phyloP scores from a whole-genome alignment of 2,329 filamentous ascomycete species.

The Xylaria arbuscula region DNA sequence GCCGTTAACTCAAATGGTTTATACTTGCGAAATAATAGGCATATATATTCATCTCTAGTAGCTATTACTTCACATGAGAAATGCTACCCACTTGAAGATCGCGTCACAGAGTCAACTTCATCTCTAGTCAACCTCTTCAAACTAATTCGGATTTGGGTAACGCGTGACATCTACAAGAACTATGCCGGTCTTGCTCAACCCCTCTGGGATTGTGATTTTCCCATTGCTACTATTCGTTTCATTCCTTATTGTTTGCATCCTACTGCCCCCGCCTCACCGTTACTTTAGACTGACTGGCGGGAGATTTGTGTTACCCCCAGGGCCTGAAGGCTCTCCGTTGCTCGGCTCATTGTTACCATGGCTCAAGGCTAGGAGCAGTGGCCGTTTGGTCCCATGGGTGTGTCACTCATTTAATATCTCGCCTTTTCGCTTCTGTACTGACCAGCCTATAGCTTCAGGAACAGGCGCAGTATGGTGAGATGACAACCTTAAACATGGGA shows the following conservation, averaged over 20 bases:
- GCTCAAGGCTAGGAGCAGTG: conserved; percentile 25
- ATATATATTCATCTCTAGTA: no score
- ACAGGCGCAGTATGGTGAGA: conserved; percentile 44
- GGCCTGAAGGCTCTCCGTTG: conserved; percentile 27
- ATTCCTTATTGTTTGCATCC: background rate
- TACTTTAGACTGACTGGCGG: background rate
- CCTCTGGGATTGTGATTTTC: no score
- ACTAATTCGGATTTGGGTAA: no score
- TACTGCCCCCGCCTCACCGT: conserved; percentile 21
- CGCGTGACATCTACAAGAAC: no score
- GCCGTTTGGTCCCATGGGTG: conserved; percentile 19
- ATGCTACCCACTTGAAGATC: no score
- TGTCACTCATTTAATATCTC: background rate
- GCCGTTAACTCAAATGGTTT: no score
- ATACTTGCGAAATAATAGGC: no score
- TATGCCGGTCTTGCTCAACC: no score
- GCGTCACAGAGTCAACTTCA: no score
- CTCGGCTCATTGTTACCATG: conserved; percentile 31
- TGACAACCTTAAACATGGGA: conserved; percentile 47
- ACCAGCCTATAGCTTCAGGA: conserved; percentile 8
- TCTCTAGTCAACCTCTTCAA: no score
- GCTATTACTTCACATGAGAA: no score
- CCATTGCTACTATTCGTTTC: background rate
- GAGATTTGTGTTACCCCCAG: conserved; percentile 31
- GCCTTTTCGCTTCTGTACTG: background rate